Evolutionary conservation across 2,329 filamentous ascomycete species (phyloP).

Genomic region (Colletotrichum paranaense): DNA sequence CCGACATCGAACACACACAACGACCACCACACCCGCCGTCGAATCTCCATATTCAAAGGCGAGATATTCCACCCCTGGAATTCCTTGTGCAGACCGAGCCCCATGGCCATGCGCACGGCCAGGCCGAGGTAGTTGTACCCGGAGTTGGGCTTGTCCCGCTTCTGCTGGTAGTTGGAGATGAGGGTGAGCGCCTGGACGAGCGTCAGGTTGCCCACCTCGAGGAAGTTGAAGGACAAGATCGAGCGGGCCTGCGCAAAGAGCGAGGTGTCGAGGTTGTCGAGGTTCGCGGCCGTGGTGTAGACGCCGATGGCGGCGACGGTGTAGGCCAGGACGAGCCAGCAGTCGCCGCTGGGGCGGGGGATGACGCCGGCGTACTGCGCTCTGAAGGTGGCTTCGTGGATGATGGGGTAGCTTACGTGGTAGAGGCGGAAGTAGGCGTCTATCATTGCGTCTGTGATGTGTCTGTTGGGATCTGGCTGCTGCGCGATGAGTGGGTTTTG

Average conservation of each 20-base stretch:
- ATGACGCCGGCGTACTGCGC: slow-evolving; percentile 41
- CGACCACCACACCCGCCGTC: slow-evolving; percentile 50
- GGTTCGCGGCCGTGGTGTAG: slow-evolving; percentile 17
- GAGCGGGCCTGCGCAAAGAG: slow-evolving; percentile 19
- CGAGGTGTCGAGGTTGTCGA: slow-evolving; percentile 14
- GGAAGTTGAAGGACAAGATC: slow-evolving; percentile 30
- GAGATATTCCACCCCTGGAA: slow-evolving; percentile 47
- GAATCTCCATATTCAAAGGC: slow-evolving; percentile 46
- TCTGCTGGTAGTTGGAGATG: slow-evolving; percentile 51
- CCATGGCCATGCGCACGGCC: slow-evolving; percentile 60
- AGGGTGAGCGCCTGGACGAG: slow-evolving; percentile 46
- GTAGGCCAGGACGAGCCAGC: slow-evolving; percentile 45
- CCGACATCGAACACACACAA: slow-evolving; percentile 57
- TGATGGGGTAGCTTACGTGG: slow-evolving; percentile 28
- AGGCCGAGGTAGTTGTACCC: slow-evolving; percentile 62
- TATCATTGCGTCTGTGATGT: slow-evolving; percentile 44
- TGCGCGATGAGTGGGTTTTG: neutral
- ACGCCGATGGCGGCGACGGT: slow-evolving; percentile 23
- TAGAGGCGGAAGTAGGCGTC: slow-evolving; percentile 37
- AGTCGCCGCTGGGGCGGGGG: slow-evolving; percentile 43
- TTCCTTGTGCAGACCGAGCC: slow-evolving; percentile 60
- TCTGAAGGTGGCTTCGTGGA: slow-evolving; percentile 26
- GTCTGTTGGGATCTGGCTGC: slow-evolving; percentile 47
- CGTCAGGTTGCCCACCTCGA: slow-evolving; percentile 42
- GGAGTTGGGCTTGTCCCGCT: slow-evolving; percentile 61